phyloP scores from a whole-genome alignment of 2,329 filamentous ascomycete species.

The Colletotrichum liriopes region DNA sequence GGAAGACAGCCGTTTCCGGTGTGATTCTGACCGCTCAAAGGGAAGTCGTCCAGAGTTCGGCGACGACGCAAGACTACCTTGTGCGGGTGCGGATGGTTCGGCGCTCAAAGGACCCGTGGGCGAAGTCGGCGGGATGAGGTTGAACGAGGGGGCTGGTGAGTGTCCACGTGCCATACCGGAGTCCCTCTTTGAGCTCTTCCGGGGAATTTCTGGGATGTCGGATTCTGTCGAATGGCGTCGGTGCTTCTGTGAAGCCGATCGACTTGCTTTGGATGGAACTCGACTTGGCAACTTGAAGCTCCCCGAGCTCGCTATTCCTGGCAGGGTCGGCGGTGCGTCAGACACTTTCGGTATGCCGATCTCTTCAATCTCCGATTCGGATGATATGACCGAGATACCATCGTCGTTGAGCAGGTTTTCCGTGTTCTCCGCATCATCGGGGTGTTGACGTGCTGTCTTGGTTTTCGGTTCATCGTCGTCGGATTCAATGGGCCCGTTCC shows the following conservation, averaged over 20 bases:
- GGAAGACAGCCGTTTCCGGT: constrained; percentile 63
- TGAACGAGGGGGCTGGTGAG: constrained; percentile 55
- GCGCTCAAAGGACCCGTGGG: constrained; percentile 34
- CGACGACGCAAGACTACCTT: constrained; percentile 24
- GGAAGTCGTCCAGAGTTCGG: constrained; percentile 57
- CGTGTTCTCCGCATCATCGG: constrained; percentile 38
- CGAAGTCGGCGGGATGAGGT: constrained; percentile 46
- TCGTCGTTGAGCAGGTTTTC: constrained; percentile 62
- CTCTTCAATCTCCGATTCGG: constrained; percentile 62
- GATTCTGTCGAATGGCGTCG: constrained; percentile 51
- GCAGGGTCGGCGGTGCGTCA: constrained; percentile 70
- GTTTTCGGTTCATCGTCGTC: constrained; percentile 67
- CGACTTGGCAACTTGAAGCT: constrained; percentile 77
- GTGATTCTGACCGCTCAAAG: constrained; percentile 71
- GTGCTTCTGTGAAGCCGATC: constrained; percentile 55
- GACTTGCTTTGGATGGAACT: constrained; percentile 71
- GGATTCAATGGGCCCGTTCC: constrained; percentile 75
- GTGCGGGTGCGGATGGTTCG: constrained; percentile 22
- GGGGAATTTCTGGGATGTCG: constrained; percentile 73
- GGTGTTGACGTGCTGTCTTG: constrained; percentile 47
- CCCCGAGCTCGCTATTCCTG: constrained; percentile 71
- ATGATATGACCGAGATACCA: constrained; percentile 56
- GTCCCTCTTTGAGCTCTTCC: constrained; percentile 80
- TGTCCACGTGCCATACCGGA: constrained; percentile 59
- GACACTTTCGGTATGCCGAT: constrained; percentile 59